Conservation (phyloP, 192 early-diverging fungal genomes). For the Coemansia sp. region DNA sequence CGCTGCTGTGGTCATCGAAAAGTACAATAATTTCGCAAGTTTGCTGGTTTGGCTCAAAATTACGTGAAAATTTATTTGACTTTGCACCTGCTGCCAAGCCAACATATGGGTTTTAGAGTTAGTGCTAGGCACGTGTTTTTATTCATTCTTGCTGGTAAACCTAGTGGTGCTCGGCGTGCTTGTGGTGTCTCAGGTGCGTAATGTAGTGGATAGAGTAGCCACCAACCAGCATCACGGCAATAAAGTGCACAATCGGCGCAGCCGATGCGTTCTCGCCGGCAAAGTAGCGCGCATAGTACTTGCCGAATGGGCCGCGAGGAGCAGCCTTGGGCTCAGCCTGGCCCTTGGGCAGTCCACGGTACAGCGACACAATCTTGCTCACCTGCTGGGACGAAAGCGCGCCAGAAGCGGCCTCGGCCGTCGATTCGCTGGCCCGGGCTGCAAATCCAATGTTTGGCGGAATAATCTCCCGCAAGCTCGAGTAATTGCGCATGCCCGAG, state of each 20-base stretch:
- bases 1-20: conserved; percentile 61
- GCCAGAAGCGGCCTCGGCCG: conserved; percentile 42
- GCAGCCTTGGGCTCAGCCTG: conserved; percentile 53
- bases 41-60: no score
- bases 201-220: conserved; percentile 75
- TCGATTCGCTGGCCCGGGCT: conserved; percentile 51
- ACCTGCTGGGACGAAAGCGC: conserved; percentile 59
- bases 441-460: conserved; percentile 72
- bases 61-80: neutral
- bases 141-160: conserved; percentile 1
- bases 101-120: no score
- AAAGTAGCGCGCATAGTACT: conserved; percentile 73
- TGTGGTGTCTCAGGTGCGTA: conserved; percentile 82
- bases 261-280: conserved; percentile 67
- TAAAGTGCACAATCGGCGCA: conserved; percentile 63
- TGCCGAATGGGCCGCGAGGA: conserved; percentile 53
- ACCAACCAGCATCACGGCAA: conserved; percentile 58
- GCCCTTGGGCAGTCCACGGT: conserved; percentile 76
- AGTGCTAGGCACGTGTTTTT: neutral
- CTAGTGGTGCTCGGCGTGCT: conserved; percentile 79
- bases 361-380: conserved; percentile 65
- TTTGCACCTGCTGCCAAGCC: no score
- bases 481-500: conserved; percentile 39
- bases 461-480: conserved; percentile 58
- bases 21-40: neutral